Base-by-base conservation (phyloP, 371 early-diverging fungal species). In the Mortierella sp. region DNA sequence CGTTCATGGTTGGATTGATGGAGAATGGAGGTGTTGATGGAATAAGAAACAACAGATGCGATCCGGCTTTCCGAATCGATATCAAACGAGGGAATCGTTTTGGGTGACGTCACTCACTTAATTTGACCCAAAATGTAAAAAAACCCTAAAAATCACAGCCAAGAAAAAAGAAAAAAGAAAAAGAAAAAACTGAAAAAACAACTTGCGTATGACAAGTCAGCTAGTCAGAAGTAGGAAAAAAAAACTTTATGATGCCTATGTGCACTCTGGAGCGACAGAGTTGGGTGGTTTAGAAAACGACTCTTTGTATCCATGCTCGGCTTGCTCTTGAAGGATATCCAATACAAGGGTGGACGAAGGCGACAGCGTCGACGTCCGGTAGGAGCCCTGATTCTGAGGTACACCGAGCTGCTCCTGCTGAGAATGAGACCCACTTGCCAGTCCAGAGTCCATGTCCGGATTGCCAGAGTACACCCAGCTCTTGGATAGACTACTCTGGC, bases 381-480 rank as follows among this genome's bases (percentile, higher is more conserved):
- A 66, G 50, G 26, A 71, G 41, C 37, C 52, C 29, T 41, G 52
- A 41, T 53, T 73, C 11, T 63, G 72, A 16, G 45, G 65, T 8
- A 26, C 41, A n/a, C 29, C 45, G 41, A 29, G 44, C 29, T 53
- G 65, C 6, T 47, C 66, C 31, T 34, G 55, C 11, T 39, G 22
- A 4, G 71, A 40, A 10, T 40, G 26, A 24, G 71, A 63, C 50
- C 40, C 48, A 44, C 50, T 64, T 10, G 50, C 71, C 31, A 44
- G 45, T 10, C 31, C 40, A 19, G 37, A 39, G 64, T 64, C 48
- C 40, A 24, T 22, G 29, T 45, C 29, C 13, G 71, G 24, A 14
- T 64, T 71, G 26, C 58, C 26, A 19, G 76, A 65, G 47, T 81
- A 67, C 9, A 76, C 74, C 81, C 81, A 76, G 70, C 83, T 82